These are phyloP conservation scores for Suillus tomentosus DNA, from an alignment of 768 basidiomycete species.

Conservation along the genomic window DNA sequence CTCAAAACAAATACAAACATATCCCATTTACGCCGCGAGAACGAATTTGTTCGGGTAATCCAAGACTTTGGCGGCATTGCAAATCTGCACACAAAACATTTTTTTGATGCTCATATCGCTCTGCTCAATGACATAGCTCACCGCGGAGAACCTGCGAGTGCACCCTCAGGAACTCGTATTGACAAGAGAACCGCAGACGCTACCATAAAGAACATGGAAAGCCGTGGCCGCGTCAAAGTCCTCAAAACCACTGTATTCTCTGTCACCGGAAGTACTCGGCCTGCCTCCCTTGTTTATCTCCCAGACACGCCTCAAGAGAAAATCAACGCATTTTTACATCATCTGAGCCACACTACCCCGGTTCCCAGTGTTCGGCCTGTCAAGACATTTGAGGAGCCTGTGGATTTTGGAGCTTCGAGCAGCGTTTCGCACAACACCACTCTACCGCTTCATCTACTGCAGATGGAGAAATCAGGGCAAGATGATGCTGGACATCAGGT, in stretches of 20 bases:
- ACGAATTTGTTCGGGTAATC: slow-evolving; percentile 72
- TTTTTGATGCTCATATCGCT: slow-evolving; percentile 65
- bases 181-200: slow-evolving; percentile 73
- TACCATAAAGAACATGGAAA: slow-evolving; percentile 63
- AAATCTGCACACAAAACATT: slow-evolving; percentile 66
- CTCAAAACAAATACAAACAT: slow-evolving; percentile 58
- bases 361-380: slow-evolving; percentile 37
- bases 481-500: slow-evolving; percentile 47
- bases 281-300: slow-evolving; percentile 66
- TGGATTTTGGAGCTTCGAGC: slow-evolving; percentile 55
- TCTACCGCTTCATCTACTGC: slow-evolving; percentile 46
- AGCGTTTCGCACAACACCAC: slow-evolving; percentile 32
- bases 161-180: slow-evolving; percentile 63
- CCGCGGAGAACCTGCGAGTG: slow-evolving; percentile 70
- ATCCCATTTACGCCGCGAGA: slow-evolving; percentile 77
- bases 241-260: slow-evolving; percentile 65
- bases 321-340: slow-evolving; percentile 59
- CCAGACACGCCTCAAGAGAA: slow-evolving; percentile 54
- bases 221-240: slow-evolving; percentile 66
- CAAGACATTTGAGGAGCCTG: slow-evolving; percentile 53
- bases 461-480: slow-evolving; percentile 45
- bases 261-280: slow-evolving; percentile 58
- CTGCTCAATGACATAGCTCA: slow-evolving; percentile 59
- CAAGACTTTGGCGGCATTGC: slow-evolving; percentile 66
- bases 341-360: slow-evolving; percentile 44